Base-by-base conservation (phyloP, 164 flowering plant species). In the Kalanchoe fedtschenkoi region DNA sequence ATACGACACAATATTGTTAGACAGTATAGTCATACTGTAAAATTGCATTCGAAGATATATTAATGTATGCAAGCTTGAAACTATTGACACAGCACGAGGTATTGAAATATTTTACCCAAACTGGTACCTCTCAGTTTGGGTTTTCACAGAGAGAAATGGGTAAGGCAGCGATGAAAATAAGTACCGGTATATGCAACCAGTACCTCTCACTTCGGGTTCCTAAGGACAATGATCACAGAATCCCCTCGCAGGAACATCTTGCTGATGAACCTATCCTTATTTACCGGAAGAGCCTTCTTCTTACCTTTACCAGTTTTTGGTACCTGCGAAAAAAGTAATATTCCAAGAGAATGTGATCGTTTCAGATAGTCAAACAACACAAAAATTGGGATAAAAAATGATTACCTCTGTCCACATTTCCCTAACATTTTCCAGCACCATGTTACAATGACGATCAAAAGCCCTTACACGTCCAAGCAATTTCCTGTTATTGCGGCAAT, bases 231-330 rank as follows among this genome's bases (percentile, higher is more conserved):
- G 65, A 91, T 88, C 14, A 91, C 97, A 1, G 97, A 91, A 60
- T 91, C 96, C 22, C 97, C 97, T 7, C 96, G 83, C 11, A 91
- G 91, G 65, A 91, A 88, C 97, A 91, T 88, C 70, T 91, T 88
- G 59, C 97, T 91, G 71, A 91, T 91, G 70, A 90, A 91, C 60
- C 97, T 77, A 57, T 91, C 96, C 68, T 86, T 91, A 82, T 91
- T 91, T 16, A 88, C 89, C 5, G 93, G 87, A n/a, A 67, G 80
- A 7, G 93, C 89, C 68, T 91, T 91, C 74, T 86, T 91, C 82
- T 91, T 91, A 66, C 96, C 96, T 76, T 91, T 91, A 14, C 97
- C 97, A 17, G 91, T 88, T 74, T 91, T 91, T 14, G 97, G 97
- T 4, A 88, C 81, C 97, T 90, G 70, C 16, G 60, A 5, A 7